phyloP scores from a whole-genome alignment of 78 protist genomes.

The Dictyostelium firmibasis region DNA sequence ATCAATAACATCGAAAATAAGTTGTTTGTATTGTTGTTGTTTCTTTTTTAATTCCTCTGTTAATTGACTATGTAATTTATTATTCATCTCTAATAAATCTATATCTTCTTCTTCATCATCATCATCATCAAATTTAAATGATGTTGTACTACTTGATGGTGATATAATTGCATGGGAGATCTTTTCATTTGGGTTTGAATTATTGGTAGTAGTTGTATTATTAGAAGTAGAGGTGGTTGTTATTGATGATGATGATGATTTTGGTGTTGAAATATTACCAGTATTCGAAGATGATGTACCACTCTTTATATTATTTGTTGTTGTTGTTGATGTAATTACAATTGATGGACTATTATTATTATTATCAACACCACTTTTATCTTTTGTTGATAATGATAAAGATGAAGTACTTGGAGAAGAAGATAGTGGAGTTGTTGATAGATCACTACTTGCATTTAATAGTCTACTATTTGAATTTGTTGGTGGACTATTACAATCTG shows the following conservation, averaged over 20 bases:
- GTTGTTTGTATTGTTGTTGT: neutral
- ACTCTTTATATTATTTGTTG: neutral
- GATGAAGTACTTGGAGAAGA: neutral
- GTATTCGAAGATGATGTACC: too few species aligned
- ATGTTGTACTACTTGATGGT: constrained; percentile 5
- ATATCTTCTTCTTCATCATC: neutral
- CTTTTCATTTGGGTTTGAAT: neutral
- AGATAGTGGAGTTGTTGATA: neutral
- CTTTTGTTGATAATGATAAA: neutral
- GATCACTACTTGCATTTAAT: neutral
- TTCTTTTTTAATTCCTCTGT: neutral
- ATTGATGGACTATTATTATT: neutral
- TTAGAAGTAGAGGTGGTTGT: neutral
- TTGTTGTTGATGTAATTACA: neutral
- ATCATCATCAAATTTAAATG: constrained; percentile 8
- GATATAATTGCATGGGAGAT: neutral
- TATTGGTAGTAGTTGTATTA: neutral
- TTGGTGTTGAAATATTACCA: neutral
- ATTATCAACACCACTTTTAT: neutral
- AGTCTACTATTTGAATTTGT: neutral
- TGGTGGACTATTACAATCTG: neutral
- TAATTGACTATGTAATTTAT: neutral
- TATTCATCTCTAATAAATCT: neutral
- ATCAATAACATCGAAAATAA: neutral
- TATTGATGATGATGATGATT: neutral